Conservation (phyloP, 2,329 filamentous ascomycete genomes). For the Furcasterigmium furcatum region DNA sequence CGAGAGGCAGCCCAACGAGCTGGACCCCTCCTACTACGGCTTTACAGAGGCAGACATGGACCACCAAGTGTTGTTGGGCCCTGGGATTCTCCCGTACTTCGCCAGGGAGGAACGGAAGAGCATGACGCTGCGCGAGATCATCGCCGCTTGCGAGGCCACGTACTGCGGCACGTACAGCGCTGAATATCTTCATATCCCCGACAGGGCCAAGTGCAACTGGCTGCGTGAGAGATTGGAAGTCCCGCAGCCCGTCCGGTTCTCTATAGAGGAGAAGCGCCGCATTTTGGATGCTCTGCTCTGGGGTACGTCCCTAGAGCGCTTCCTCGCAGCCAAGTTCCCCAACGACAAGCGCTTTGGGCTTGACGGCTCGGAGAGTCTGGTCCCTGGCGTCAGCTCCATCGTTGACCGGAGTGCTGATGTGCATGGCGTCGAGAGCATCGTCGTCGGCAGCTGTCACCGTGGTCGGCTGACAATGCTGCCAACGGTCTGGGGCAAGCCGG, state of each 20-base stretch:
- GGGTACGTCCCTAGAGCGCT: conserved; percentile 94
- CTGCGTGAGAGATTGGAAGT: conserved; percentile 92
- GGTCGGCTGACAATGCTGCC: conserved; percentile 95
- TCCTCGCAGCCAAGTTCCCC: conserved; percentile 95
- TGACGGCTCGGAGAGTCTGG: conserved; percentile 93
- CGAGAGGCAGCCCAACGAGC: conserved; percentile 75
- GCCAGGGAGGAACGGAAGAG: conserved; percentile 82
- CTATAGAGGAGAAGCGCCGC: conserved; percentile 93
- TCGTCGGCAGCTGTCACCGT: conserved; percentile 99
- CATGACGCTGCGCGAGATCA: conserved; percentile 96
- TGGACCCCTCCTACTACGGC: conserved; percentile 87
- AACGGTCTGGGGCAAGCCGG: conserved; percentile 97
- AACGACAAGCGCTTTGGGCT: conserved; percentile 99
- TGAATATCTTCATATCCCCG: conserved; percentile 98
- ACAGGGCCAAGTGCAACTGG: conserved; percentile 97
- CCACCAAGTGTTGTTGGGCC: conserved; percentile 84
- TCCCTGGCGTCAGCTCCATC: conserved; percentile 97
- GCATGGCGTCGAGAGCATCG: conserved; percentile 96
- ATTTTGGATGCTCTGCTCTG: conserved; percentile 97
- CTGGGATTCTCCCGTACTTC: conserved; percentile 91
- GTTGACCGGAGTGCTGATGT: conserved; percentile 92
- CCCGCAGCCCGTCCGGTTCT: conserved; percentile 91
- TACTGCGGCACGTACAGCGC: conserved; percentile 95
- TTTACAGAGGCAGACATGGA: conserved; percentile 94
- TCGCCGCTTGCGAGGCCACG: conserved; percentile 85